Evolutionary conservation across 352 stramenopile genomes (phyloP).

Genomic region (Globisporangium viniferum): DNA sequence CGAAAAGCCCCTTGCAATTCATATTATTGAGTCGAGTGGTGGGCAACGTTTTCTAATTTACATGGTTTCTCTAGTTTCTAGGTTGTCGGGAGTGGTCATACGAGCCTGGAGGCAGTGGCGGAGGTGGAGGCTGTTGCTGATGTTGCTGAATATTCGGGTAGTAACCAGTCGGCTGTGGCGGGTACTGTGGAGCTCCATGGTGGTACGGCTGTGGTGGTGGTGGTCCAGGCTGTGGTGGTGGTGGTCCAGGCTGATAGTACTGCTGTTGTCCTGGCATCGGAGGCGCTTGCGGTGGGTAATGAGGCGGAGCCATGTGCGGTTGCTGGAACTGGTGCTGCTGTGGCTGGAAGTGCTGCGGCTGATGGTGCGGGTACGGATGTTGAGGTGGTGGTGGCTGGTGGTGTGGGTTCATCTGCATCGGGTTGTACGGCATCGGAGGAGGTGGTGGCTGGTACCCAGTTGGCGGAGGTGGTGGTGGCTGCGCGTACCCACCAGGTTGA

Average conservation of each 20-base stretch:
- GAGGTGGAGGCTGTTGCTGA: conserved; percentile 26
- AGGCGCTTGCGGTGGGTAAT: conserved; percentile 15
- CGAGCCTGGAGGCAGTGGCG: conserved; percentile 30
- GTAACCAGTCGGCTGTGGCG: conserved; percentile 3
- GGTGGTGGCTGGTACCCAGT: conserved; percentile 25
- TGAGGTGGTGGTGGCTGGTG: conserved; percentile 22
- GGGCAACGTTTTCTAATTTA: conserved; percentile 14
- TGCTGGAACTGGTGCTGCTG: conserved; percentile 20
- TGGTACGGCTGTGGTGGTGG: conserved; percentile 13
- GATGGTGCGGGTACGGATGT: conserved; percentile 22
- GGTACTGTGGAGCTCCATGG: conserved; percentile 24
- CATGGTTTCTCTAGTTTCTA: conserved; percentile 13
- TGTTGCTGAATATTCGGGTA: conserved; percentile 13
- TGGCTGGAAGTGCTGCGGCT: conserved; percentile 16
- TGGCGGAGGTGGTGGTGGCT: conserved; percentile 23
- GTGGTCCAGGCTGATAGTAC: conserved; percentile 12
- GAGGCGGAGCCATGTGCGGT: conserved; percentile 10
- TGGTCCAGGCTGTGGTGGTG: conserved; percentile 3
- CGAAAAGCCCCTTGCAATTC: not conserved
- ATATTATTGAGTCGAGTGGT: not conserved
- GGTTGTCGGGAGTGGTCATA: conserved; percentile 28
- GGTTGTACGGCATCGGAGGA: conserved; percentile 24
- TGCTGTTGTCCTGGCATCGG: conserved; percentile 14
- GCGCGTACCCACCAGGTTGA: conserved; percentile 30
- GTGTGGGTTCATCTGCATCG: conserved; percentile 24